Base-by-base conservation (phyloP, 805 yeast species). In the Pichia eremophila region DNA sequence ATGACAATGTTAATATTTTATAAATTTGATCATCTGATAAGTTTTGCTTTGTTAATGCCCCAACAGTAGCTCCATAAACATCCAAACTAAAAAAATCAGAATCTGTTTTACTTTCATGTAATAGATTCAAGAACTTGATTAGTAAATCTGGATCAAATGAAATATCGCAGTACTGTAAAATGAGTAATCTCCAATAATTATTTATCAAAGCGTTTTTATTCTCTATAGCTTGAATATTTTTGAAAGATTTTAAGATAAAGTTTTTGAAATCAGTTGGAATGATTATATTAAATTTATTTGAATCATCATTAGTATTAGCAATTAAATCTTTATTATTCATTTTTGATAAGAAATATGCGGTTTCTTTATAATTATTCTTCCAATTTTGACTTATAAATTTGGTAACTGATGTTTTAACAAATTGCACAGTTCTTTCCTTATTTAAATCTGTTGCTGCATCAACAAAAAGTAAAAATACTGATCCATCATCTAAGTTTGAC, bases 171-270 rank as follows among this genome's bases (percentile, higher is more conserved):
- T 66, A 56, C 39, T 64, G 68, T 37, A 79, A 56, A 17, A 79
- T 52, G 2, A 69, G 52, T 14, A 76, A 52, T 58, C 78, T 72
- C 85, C 85, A 79, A 54, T 73, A 73, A 6, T 75, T 54, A 7
- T 73, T 73, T 27, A 66, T 57, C 10, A 60, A 44, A 15, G 50
- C 50, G 17, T 54, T 51, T 7, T 50, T 43, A n/a, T 39, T 39
- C 7, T 25, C 18, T 14, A 50, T 37, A 4, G 45, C 27, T 43
- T 50, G 46, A 51, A 48, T 38, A 45, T 52, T 38, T 51, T 44
- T 49, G 29, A 64, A 58, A 5, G 57, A 57, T 4, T 53, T 51
- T 31, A 68, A 54, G 17, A 70, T 56, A 8, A 52, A 57, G 4
- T 60, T 46, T 39, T 59, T 59, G 19, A 71, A 58, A 31, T 66